phyloP scores from a whole-genome alignment of 2,329 filamentous ascomycete species.

The Hypoxylon sp. region DNA sequence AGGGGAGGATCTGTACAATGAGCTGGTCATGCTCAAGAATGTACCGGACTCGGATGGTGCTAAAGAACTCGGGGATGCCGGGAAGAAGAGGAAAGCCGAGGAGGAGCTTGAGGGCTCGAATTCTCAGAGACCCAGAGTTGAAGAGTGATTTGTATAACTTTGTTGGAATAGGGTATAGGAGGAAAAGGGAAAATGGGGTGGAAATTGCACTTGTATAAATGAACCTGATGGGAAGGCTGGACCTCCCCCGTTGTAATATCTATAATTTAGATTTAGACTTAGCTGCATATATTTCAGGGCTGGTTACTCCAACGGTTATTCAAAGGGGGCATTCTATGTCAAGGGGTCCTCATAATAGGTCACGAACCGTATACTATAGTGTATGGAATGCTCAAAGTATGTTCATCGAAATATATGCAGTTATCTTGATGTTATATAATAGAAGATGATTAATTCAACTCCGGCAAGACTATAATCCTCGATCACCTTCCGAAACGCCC shows the following conservation, averaged over 20 bases:
- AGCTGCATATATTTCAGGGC: neutral
- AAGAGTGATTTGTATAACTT: slow-evolving; percentile 7
- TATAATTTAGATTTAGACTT: neutral
- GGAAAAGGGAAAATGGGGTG: too few relatives aligned
- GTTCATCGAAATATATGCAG: neutral
- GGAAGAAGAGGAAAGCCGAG: slow-evolving; percentile 31
- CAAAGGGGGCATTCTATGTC: neutral
- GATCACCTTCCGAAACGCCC: slow-evolving; percentile 21
- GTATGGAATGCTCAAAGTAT: neutral
- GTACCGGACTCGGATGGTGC: neutral
- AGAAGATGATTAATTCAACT: slow-evolving; percentile 1
- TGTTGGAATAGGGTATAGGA: neutral
- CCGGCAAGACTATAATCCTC: neutral
- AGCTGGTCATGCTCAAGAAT: slow-evolving; percentile 30
- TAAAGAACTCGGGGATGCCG: neutral
- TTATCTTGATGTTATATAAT: neutral
- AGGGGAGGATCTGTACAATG: slow-evolving; percentile 29
- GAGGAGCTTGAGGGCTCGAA: slow-evolving; percentile 27
- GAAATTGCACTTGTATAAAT: neutral
- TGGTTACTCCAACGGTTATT: neutral
- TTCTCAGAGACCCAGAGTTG: slow-evolving; percentile 18
- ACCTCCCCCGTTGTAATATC: neutral
- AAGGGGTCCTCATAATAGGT: neutral
- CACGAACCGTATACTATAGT: too few relatives aligned
- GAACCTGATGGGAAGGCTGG: neutral